phyloP scores from a whole-genome alignment of 2,329 filamentous ascomycete genomes.

The Dactylellina sp. region DNA sequence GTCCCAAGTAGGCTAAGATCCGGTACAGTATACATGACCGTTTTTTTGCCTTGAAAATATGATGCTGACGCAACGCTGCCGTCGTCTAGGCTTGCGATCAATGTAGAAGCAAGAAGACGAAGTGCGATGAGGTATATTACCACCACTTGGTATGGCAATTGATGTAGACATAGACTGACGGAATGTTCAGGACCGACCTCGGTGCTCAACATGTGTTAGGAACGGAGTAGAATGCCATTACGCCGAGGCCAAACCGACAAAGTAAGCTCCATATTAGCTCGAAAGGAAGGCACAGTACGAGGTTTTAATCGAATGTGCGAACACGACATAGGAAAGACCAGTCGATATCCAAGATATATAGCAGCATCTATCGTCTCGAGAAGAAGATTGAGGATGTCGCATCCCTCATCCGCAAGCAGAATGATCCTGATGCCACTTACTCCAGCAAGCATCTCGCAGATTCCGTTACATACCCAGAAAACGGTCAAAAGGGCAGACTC shows the following conservation, averaged over 20 bases:
- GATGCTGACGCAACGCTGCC: constrained; percentile 11
- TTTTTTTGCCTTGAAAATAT: constrained; percentile 55
- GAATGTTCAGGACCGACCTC: constrained; percentile 64
- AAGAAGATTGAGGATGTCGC: constrained; percentile 68
- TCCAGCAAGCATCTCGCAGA: constrained; percentile 61
- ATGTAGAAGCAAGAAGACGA: constrained; percentile 69
- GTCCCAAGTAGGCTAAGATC: constrained; percentile 56
- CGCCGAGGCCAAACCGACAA: constrained; percentile 69
- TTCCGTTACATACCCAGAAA: constrained; percentile 59
- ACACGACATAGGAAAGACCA: constrained; percentile 66
- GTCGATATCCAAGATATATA: constrained; percentile 69
- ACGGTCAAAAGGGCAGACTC: constrained; percentile 52
- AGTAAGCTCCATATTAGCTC: constrained; percentile 62
- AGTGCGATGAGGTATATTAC: constrained; percentile 67
- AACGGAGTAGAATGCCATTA: constrained; percentile 68
- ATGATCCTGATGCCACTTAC: constrained; percentile 49
- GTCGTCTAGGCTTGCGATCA: constrained; percentile 67
- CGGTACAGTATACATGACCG: constrained; percentile 31
- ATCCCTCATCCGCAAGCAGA: constrained; percentile 62
- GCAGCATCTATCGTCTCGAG: constrained; percentile 69
- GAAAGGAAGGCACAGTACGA: background rate
- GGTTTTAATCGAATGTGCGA: constrained; percentile 6
- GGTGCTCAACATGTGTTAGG: constrained; percentile 68
- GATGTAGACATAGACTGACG: constrained; percentile 5
- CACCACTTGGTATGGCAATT: background rate